Percentiles rank a stretch among this genome's conserved stretches.
Conservation (phyloP, 2,329 filamentous ascomycete genomes). For the Ascochyta pisi region DNA sequence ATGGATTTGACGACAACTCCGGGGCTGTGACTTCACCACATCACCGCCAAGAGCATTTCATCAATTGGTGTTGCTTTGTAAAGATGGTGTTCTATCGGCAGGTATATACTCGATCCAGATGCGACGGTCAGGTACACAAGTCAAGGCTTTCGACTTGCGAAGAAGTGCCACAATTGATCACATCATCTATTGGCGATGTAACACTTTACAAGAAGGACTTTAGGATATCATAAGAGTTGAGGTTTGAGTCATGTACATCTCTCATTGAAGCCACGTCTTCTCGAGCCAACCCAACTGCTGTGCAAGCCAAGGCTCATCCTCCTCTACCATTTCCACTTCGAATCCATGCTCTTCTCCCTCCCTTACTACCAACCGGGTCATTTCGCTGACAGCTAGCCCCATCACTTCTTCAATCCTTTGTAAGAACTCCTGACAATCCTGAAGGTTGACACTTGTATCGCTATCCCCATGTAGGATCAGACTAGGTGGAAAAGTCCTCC, state of each 20-base stretch:
- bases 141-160: no score
- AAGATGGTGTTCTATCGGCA: no score
- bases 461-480: conserved; percentile 18
- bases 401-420: conserved; percentile 7
- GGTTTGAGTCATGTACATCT: not conserved
- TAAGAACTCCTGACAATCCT: conserved; percentile 19
- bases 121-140: no score
- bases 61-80: no score
- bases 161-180: no score
- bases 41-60: not conserved
- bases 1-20: not conserved
- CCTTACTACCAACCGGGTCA: not conserved
- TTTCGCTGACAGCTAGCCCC: not conserved
- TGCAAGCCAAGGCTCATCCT: conserved; percentile 20
- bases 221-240: no score
- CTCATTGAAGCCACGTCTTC: conserved; percentile 3
- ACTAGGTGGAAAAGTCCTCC: not conserved
- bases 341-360: conserved; percentile 21
- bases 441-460: conserved; percentile 1
- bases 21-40: not conserved
- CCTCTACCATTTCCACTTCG: conserved; percentile 9
- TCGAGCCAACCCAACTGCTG: conserved; percentile 10
- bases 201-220: no score
- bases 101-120: no score
- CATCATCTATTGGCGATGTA: no score